A percentile compares a stretch with the other conserved stretches of the same genome.
Conservation (phyloP, 352 stramenopile genomes). For the Globisporangium cederbergense region DNA sequence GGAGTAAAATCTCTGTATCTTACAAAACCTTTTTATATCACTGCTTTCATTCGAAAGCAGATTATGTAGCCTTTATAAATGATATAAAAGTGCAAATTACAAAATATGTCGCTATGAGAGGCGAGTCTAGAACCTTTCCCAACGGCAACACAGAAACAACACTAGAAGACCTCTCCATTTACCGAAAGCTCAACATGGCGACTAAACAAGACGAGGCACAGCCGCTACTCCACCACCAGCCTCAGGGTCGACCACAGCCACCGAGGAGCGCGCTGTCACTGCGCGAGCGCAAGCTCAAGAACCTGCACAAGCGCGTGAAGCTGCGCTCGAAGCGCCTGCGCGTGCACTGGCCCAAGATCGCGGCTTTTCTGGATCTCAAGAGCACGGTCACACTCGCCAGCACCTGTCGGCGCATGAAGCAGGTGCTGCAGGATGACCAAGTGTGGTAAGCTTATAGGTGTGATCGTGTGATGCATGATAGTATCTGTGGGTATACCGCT, state of each 20-base stretch:
- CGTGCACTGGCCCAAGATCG: conserved; percentile 37
- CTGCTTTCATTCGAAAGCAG: neutral
- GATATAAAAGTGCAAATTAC: neutral
- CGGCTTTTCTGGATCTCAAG: conserved; percentile 29
- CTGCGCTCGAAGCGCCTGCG: conserved; percentile 55
- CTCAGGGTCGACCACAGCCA: neutral
- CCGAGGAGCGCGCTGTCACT: conserved; percentile 19
- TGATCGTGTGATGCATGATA: neutral
- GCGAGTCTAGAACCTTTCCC: neutral
- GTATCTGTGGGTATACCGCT: neutral
- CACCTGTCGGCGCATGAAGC: conserved; percentile 36
- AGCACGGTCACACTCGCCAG: conserved; percentile 35
- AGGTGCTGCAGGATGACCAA: conserved; percentile 34
- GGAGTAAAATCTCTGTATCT: neutral
- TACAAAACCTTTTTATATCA: neutral
- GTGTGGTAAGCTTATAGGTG: conserved; percentile 30
- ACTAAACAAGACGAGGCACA: neutral
- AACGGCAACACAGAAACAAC: neutral
- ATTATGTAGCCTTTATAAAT: neutral
- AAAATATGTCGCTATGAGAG: neutral
- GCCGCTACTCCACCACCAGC: neutral
- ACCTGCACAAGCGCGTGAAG: conserved; percentile 50
- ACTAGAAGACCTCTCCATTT: neutral
- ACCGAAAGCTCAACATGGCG: conserved; percentile 4
- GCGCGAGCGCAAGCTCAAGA: conserved; percentile 36